These are phyloP conservation scores for Pestalotiopsis sp. DNA, from an alignment of 2,329 filamentous ascomycete genomes.

Conservation along the genomic window DNA sequence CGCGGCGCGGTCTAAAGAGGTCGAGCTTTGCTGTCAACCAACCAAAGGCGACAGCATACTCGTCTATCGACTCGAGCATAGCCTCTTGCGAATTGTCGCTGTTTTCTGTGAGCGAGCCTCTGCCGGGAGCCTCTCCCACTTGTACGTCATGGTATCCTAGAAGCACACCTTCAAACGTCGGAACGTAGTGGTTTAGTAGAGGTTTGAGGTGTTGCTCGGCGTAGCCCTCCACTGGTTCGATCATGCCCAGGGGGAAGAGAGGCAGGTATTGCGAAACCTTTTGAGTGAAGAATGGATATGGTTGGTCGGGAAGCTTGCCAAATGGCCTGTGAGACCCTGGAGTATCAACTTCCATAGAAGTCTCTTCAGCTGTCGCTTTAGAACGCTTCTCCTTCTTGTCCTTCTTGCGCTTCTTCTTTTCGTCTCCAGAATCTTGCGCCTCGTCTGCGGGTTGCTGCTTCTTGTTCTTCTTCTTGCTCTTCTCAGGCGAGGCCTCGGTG, in stretches of 20 bases:
- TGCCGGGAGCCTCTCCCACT: constrained; percentile 61
- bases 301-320: constrained; percentile 39
- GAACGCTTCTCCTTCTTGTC: constrained; percentile 25
- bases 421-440: neutral
- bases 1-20: constrained; percentile 75
- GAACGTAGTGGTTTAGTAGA: constrained; percentile 76
- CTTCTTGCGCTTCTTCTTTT: constrained; percentile 22
- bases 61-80: constrained; percentile 62
- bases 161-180: constrained; percentile 72
- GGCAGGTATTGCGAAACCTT: constrained; percentile 81
- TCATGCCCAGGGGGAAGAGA: constrained; percentile 71
- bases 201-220: constrained; percentile 76
- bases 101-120: constrained; percentile 49
- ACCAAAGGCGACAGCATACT: constrained; percentile 83
- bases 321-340: constrained; percentile 34
- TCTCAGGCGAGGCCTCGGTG: constrained; percentile 18
- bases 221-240: constrained; percentile 69
- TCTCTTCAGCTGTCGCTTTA: constrained; percentile 14
- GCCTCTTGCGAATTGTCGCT: constrained; percentile 46
- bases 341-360: constrained; percentile 28
- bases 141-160: constrained; percentile 72
- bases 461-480: constrained; percentile 29
- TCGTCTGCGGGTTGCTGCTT: constrained; percentile 15
- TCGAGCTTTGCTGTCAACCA: constrained; percentile 90
- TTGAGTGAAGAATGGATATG: constrained; percentile 76